A percentile compares a stretch with the other conserved stretches of the same genome.
These are phyloP conservation scores for Dalechampia spathulata DNA, from an alignment of 441 rosid species.

Conservation along the genomic window DNA sequence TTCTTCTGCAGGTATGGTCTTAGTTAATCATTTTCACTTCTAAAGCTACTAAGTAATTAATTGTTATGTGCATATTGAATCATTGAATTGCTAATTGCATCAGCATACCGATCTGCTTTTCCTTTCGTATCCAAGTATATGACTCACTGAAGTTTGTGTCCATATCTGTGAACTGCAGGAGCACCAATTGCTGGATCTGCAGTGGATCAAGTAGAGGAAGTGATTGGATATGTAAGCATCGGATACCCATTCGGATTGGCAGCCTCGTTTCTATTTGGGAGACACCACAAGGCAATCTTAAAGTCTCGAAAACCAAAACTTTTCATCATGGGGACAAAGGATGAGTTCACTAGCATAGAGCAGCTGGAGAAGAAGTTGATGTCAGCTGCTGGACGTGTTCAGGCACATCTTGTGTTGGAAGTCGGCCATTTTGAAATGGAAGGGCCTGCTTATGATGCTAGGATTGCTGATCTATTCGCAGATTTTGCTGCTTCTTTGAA, in stretches of 20 bases:
- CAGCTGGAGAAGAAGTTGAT: slow-evolving; percentile 69
- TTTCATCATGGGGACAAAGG: slow-evolving; percentile 78
- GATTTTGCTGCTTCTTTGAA: slow-evolving; percentile 35
- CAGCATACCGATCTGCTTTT: too few relatives aligned
- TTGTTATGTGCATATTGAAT: too few relatives aligned
- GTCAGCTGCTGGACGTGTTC: slow-evolving; percentile 46
- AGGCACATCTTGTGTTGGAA: slow-evolving; percentile 66
- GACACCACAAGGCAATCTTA: slow-evolving; percentile 67
- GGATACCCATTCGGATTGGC: slow-evolving; percentile 76
- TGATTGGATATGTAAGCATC: slow-evolving; percentile 64
- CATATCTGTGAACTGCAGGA: slow-evolving; percentile 25
- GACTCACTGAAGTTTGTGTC: too few relatives aligned
- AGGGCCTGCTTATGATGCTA: slow-evolving; percentile 66
- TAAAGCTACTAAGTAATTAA: too few relatives aligned
- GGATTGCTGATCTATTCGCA: slow-evolving; percentile 46
- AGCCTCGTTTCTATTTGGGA: slow-evolving; percentile 65
- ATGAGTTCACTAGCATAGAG: slow-evolving; percentile 66
- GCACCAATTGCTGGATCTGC: slow-evolving; percentile 89
- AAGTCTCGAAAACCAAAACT: slow-evolving; percentile 65
- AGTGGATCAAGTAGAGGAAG: slow-evolving; percentile 60
- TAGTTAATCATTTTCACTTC: background rate
- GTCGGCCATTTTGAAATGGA: slow-evolving; percentile 86
- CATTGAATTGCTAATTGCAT: too few relatives aligned
- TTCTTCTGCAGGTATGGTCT: slow-evolving; percentile 69
- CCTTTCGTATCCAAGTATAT: too few relatives aligned